Conservation (phyloP, 176 grass and related monocot genomes). For the Melocanna baccifera region DNA sequence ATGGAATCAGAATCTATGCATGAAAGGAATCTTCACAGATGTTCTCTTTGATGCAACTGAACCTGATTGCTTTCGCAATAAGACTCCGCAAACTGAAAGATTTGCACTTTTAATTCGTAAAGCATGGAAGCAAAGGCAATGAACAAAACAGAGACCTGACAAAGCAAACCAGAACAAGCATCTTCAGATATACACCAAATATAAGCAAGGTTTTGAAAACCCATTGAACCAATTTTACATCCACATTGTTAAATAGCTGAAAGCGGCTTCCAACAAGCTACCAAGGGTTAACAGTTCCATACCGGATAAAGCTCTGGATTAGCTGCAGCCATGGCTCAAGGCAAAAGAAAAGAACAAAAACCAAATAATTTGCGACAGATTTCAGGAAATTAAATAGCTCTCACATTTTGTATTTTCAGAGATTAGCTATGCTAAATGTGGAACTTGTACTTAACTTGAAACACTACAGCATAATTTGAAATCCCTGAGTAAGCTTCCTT, state of each 20-base stretch:
- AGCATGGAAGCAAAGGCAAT: neutral
- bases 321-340: neutral
- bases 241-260: no score
- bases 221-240: no score
- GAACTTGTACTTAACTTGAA: neutral
- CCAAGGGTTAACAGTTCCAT: neutral
- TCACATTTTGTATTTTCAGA: neutral
- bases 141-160: neutral
- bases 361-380: neutral
- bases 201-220: no score
- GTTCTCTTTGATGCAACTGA: neutral
- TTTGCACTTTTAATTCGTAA: no score
- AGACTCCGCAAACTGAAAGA: neutral
- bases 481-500: neutral
- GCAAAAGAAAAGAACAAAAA: neutral
- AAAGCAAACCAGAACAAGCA: neutral
- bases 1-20: neutral
- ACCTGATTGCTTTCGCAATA: neutral
- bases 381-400: neutral
- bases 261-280: neutral
- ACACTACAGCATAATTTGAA: neutral
- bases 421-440: neutral
- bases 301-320: neutral
- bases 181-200: neutral
- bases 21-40: neutral